phyloP scores from a whole-genome alignment of 2,329 filamentous ascomycete species.

The Pseudogymnoascus pannorum region DNA sequence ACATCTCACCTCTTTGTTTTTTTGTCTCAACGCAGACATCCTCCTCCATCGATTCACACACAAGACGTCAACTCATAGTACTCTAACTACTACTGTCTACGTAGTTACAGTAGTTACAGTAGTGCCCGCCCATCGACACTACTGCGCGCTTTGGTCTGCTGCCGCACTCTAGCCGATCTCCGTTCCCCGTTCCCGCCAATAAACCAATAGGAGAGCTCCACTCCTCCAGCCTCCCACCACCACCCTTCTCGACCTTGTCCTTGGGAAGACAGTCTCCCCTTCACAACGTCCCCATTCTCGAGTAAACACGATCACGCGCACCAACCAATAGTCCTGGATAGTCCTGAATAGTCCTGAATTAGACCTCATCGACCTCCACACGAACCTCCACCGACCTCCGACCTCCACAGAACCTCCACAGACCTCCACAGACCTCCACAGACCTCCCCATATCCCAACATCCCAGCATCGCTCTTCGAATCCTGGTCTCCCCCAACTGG shows the following conservation, averaged over 20 bases:
- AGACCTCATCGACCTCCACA: no score
- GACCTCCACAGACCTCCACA: no score
- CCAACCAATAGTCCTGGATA: background rate
- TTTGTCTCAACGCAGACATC: no score
- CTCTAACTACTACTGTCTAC: no score
- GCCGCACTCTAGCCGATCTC: background rate
- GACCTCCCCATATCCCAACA: no score
- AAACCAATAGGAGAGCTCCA: background rate
- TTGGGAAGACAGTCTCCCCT: background rate
- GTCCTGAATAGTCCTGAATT: background rate
- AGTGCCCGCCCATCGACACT: background rate
- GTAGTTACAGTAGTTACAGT: background rate
- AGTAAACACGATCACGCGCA: background rate
- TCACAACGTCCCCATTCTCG: background rate
- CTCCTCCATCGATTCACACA: no score
- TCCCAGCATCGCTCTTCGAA: background rate
- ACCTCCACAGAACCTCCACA: no score
- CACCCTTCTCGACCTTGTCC: background rate
- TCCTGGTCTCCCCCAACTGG: constrained; percentile 14
- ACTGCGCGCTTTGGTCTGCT: background rate
- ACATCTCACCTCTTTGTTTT: no score
- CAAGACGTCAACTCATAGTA: background rate
- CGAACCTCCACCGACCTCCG: no score
- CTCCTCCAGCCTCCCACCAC: background rate
- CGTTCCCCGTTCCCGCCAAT: background rate